phyloP scores from a whole-genome alignment of 441 rosid species.

The Codiaeum variegatum region DNA sequence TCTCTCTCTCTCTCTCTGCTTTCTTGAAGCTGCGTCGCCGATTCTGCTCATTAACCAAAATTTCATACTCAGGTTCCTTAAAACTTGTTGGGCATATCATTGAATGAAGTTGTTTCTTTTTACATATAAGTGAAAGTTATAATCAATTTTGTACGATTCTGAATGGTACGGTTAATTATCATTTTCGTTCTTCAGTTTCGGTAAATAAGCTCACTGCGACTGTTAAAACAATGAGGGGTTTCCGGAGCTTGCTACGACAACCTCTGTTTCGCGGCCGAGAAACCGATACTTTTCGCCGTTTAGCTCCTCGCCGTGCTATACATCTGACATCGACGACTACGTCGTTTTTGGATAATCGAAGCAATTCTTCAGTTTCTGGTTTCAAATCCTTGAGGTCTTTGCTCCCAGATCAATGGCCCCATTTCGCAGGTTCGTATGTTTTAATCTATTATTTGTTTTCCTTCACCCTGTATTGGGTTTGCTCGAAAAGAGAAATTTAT shows the following conservation, averaged over 20 bases:
- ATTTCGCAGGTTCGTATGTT: constrained; percentile 40
- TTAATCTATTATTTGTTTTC: background rate
- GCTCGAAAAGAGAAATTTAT: background rate
- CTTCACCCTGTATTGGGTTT: background rate
- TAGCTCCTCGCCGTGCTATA: constrained; percentile 33
- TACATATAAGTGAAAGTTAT: too few species aligned
- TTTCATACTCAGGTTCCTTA: too few species aligned
- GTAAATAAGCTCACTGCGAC: too few species aligned
- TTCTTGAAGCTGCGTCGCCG: too few species aligned
- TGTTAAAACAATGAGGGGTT: constrained; percentile 36
- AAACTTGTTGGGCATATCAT: too few species aligned
- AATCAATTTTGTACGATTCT: too few species aligned
- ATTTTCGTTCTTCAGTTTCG: too few species aligned
- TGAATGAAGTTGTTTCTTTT: too few species aligned
- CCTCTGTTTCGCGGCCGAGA: constrained; percentile 17
- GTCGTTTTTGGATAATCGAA: constrained; percentile 17
- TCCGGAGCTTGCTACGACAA: constrained; percentile 24
- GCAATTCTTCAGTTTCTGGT: constrained; percentile 2
- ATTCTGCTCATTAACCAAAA: too few species aligned
- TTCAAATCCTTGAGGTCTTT: constrained; percentile 19
- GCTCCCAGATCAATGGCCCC: constrained; percentile 33
- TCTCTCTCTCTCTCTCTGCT: too few species aligned
- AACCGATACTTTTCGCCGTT: constrained; percentile 18
- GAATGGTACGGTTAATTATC: too few species aligned
- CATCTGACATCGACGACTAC: constrained; percentile 16